A percentile compares a stretch with the other conserved stretches of the same genome.
These are phyloP conservation scores for Leishmania tropica DNA, from an alignment of 208 protist species.

Conservation along the genomic window DNA sequence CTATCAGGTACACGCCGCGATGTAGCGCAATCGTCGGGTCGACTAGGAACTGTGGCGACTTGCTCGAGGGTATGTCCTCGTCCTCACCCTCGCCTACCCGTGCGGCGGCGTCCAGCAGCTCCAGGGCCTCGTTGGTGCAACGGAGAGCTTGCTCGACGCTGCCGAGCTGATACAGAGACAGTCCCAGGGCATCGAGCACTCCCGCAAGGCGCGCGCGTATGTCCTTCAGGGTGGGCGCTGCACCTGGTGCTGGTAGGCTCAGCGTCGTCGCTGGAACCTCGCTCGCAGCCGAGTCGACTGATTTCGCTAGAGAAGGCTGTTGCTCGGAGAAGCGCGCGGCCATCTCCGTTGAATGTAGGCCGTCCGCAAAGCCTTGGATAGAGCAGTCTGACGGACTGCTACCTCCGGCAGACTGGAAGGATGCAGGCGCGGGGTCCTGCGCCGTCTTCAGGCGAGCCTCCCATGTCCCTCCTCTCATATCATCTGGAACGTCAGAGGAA, in stretches of 20 bases:
- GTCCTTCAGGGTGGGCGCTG: conserved; percentile 29
- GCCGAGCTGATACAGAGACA: conserved; percentile 69
- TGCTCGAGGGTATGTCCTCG: not conserved
- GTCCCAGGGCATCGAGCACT: conserved; percentile 80
- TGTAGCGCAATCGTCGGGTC: conserved; percentile 70
- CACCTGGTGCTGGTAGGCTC: not conserved
- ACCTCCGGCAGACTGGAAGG: not conserved
- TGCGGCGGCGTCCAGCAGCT: conserved; percentile 33
- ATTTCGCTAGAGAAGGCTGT: no score
- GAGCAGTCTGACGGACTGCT: not conserved
- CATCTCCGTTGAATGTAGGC: not conserved
- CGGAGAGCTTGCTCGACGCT: conserved; percentile 79
- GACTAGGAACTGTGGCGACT: conserved; percentile 14
- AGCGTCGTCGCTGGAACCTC: not conserved
- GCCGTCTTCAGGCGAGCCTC: not conserved
- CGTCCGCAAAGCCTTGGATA: not conserved
- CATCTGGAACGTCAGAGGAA: not conserved
- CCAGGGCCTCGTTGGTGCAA: conserved; percentile 71
- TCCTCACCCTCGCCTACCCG: not conserved
- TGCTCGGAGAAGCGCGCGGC: not conserved
- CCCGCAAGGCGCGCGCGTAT: conserved; percentile 65
- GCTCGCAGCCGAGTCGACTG: not conserved
- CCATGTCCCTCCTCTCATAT: not conserved
- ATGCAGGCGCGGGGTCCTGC: not conserved
- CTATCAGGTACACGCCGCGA: conserved; percentile 78